phyloP scores from a whole-genome alignment of 2,329 filamentous ascomycete genomes.

The Trichoderma sp. region DNA sequence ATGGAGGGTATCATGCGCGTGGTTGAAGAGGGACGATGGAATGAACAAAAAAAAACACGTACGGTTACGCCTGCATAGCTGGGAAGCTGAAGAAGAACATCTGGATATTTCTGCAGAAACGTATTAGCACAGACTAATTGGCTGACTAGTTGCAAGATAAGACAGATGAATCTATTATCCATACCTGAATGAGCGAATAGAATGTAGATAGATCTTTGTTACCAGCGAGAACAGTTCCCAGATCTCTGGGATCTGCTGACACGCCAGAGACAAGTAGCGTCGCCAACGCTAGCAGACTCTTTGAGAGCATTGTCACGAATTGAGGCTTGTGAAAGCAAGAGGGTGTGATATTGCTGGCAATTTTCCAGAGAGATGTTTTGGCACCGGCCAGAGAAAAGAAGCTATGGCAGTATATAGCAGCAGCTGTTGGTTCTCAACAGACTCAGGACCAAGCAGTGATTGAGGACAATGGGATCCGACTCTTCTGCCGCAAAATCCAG shows the following conservation, averaged over 20 bases:
- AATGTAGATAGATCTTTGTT: slow-evolving; percentile 44
- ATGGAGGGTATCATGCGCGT: not conserved
- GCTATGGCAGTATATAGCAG: not conserved
- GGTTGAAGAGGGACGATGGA: not conserved
- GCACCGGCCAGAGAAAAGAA: not conserved
- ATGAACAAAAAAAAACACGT: slow-evolving; percentile 23
- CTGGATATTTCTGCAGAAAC: slow-evolving; percentile 42
- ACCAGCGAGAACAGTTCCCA: slow-evolving; percentile 39
- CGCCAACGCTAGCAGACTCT: slow-evolving; percentile 24
- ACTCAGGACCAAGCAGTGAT: not conserved
- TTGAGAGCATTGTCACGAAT: slow-evolving; percentile 24
- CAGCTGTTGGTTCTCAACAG: not conserved
- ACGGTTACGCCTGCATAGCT: slow-evolving; percentile 45
- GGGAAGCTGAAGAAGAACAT: slow-evolving; percentile 44
- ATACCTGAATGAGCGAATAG: slow-evolving; percentile 43
- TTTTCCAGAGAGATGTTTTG: not conserved
- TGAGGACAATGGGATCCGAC: not conserved
- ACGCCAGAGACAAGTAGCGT: slow-evolving; percentile 23
- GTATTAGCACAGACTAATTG: not conserved
- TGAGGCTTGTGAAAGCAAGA: too few relatives aligned
- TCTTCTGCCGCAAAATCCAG: not conserved
- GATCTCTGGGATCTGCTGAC: slow-evolving; percentile 30
- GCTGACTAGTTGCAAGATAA: not conserved
- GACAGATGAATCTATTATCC: not conserved
- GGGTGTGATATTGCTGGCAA: too few relatives aligned